Base-by-base conservation (phyloP, 495 filamentous ascomycete genomes). In the Penicilliopsis zonata region DNA sequence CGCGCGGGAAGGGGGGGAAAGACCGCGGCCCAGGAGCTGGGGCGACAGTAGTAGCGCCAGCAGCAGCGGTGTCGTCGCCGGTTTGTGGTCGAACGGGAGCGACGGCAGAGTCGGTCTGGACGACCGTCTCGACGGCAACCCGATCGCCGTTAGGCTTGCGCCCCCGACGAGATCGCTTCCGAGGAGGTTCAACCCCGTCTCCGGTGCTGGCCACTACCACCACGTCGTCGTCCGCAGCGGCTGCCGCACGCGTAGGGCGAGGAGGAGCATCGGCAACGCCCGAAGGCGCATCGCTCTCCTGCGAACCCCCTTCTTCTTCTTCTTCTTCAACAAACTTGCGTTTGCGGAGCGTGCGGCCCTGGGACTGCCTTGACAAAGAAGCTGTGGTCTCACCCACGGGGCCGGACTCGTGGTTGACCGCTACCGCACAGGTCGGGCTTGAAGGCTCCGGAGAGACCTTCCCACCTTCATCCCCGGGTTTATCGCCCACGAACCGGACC, bases 271-370 rank as follows among this genome's bases (percentile, higher is more conserved):
- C 25, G 4, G 25, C 25, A n/a, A 13, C 5, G 4, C 4, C 10
- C 25, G 25, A 27, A 27, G 10, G 10, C n/a, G 25, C 21, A 23
- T 6, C 6, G 21, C 6, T n/a, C 6, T 23, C 21, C 21, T n/a
- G n/a, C 6, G 21, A 23, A 6, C 6, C 25, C 8, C 12, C 12
- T 14, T 21, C 14, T 14, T 7, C 15, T 19, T 37, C 28, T 10
- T 29, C 7, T 9, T 3, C 18, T n/a, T 30, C 31, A 1, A 9
- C 18, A 14, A 21, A 9, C 28, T 37, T 37, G 35, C 35, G 35
- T 22, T 37, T 37, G 20, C 35, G 35, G 17, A 4, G 9, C n/a
- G 21, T 27, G 5, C 18, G 10, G 28, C 19, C 35, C 10, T 29
- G 15, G 20, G 18, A 18, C 28, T 30, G 23, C 20, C 21, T 23